A percentile compares a stretch with the other conserved stretches of the same genome.
Conservation (phyloP, 2,329 filamentous ascomycete genomes). For the Cordyceps cateniannulata region DNA sequence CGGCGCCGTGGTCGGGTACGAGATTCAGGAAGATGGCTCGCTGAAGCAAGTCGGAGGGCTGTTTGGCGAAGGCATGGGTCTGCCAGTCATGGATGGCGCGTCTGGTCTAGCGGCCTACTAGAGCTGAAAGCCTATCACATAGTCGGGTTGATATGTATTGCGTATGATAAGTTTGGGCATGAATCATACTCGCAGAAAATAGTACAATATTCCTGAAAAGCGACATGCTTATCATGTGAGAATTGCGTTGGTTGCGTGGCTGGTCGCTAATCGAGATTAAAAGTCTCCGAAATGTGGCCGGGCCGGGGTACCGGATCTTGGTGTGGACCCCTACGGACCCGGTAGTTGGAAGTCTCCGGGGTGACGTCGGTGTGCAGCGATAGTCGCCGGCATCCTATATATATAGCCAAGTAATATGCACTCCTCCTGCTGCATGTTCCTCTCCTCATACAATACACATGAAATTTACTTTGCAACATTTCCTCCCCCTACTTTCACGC, state of each 20-base stretch:
- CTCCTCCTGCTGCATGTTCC: no score
- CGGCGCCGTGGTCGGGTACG: no score
- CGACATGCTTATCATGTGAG: no score
- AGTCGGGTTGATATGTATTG: not conserved
- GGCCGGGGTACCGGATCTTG: not conserved
- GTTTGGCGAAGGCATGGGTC: constrained; percentile 15
- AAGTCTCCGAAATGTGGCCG: constrained; percentile 9
- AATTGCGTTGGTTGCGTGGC: not conserved
- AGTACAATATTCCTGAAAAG: no score
- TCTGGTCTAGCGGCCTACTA: no score
- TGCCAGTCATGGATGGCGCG: constrained; percentile 13
- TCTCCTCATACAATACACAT: not conserved
- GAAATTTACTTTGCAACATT: not conserved
- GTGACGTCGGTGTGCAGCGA: not conserved
- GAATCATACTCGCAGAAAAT: no score
- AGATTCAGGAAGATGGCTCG: no score
- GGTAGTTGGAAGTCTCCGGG: not conserved
- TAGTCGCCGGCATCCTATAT: constrained; percentile 8
- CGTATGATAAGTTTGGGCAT: not conserved
- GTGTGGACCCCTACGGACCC: not conserved
- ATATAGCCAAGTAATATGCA: no score
- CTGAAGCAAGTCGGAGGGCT: constrained; percentile 16
- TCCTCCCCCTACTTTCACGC: not conserved
- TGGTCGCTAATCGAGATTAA: not conserved
- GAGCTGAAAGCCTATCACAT: constrained; percentile 12